A percentile compares a stretch with the other conserved stretches of the same genome.
Evolutionary conservation across 768 basidiomycete species (phyloP).

Genomic region (Pisolithus microcarpus): DNA sequence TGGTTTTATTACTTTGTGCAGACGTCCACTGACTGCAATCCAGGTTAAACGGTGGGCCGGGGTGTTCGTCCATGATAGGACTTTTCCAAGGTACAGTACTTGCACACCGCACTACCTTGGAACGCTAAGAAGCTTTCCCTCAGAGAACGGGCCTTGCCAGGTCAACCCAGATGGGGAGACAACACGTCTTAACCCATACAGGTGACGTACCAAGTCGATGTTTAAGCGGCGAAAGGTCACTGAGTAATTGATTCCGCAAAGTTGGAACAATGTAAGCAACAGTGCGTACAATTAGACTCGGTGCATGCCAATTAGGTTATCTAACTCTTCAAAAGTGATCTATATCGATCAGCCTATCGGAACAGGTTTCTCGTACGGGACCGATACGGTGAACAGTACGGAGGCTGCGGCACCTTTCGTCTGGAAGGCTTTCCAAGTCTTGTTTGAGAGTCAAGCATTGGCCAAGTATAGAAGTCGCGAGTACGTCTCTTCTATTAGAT

Average conservation of each 20-base stretch:
- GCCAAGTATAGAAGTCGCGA: constrained; percentile 45
- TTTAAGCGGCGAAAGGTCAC: neutral
- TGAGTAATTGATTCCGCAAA: constrained; percentile 10
- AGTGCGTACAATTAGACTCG: constrained; percentile 30
- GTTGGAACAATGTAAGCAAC: constrained; percentile 66
- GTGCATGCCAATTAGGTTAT: too few relatives aligned
- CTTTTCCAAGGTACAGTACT: constrained; percentile 47
- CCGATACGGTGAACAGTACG: constrained; percentile 44
- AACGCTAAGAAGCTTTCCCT: neutral
- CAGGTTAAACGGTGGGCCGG: constrained; percentile 56
- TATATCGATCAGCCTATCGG: constrained; percentile 68
- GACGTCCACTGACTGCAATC: constrained; percentile 1
- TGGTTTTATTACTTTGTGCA: neutral
- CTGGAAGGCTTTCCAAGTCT: constrained; percentile 57
- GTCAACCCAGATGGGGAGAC: constrained; percentile 49
- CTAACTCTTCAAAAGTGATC: constrained; percentile 40
- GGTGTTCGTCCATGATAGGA: constrained; percentile 58
- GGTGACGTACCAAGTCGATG: constrained; percentile 26
- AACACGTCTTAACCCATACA: constrained; percentile 54
- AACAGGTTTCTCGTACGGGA: constrained; percentile 57
- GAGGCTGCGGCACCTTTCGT: constrained; percentile 48
- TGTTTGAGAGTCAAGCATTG: constrained; percentile 53
- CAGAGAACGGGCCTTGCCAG: constrained; percentile 59
- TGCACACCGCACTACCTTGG: neutral
- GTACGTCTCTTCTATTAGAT: constrained; percentile 25